Base-by-base conservation (phyloP, 2,329 filamentous ascomycete genomes). In the Penicillium capsulatum region DNA sequence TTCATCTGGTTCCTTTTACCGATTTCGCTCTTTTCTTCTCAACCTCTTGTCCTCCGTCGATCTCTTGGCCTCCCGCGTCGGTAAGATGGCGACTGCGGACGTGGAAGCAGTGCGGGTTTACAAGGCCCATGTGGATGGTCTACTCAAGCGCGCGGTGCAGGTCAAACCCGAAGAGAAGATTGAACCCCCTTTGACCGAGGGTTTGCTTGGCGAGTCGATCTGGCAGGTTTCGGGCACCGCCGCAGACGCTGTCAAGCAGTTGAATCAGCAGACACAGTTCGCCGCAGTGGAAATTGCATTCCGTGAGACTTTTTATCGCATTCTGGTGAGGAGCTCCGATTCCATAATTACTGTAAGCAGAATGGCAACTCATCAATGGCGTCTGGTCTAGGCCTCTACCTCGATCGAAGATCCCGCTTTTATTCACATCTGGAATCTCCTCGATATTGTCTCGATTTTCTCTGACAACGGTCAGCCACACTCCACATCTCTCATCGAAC, bases 401-500 rank as follows among this genome's bases (percentile, higher is more conserved):
- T 72, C 79, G 7, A 94, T 96, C 53, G 77, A 88, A 26, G 80
- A 86, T 17, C 80, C 86, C 29, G 74, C 78, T 1, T 95, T 96
- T 57, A 81, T 88, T 34, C 77, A 81, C 44, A 79, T 97, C 48
- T 98, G 91, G 91, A 92, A 96, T 59, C 73, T 98, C 4, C 78
- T 98, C 41, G 94, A 98, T 60, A 81, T 97, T 29, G 74, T 96
- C n/a, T 84, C 86, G 1, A 81, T 94, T 26, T 81, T 94, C 45
- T 90, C 88, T 44, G 91, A 95, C 59, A 79, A 83, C 60, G 84
- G 83, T 72, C 76, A 75, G 69, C 81, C 72, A 60, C 17, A 31
- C 7, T 10, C n/a, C 32, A 19, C 20, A 10, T 13, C 30, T 28
- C 13, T 13, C 26, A 31, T 28, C 17, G 31, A 11, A 10, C 30